Evolutionary conservation across 2,329 filamentous ascomycete species (phyloP), one percentile per base, ranked within the genome.

Genomic region (Colletotrichum acutatum): DNA sequence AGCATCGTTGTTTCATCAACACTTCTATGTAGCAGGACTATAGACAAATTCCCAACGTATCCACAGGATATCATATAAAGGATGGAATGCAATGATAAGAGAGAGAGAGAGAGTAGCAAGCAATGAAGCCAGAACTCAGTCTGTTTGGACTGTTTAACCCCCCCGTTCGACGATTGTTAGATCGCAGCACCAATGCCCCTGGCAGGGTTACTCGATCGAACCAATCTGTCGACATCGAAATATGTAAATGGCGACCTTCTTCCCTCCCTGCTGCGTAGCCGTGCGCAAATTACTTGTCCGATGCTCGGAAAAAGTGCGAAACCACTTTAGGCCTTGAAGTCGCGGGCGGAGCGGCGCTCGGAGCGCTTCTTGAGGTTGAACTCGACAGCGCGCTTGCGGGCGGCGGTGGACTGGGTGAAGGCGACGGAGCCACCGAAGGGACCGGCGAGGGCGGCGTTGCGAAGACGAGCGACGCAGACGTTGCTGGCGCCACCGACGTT

Each of bases 371-470:
- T 79, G 9, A 83, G 77, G 12, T 81, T 78, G 81, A 88, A 91
- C 78, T 88, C 88, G 71, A 92, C 82, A 46, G 90, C 89, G 59
- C 90, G 85, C 89, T 91, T 92, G 82, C 87, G 85, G n/a, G 89
- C 88, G 14, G 85, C 84, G 14, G 86, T 61, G 68, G 85, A 87
- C 86, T 91, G 89, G 0, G 90, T 92, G 80, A 93, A 93, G 37
- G 90, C 90, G 53, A 86, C 90, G 19, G 89, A 90, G 61, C 91
- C 91, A 77, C 91, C 91, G 74, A 93, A 93, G 19, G 91, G 91
- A 2, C 91, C 91, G 7, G 91, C 90, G 19, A 86, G 81, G 14
- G 91, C 88, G 4, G 81, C 77, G 83, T 93, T 93, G 78, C 89
- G 87, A 67, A 93, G 84, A 71, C 90, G 88, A 32, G 91, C 90